phyloP scores from a whole-genome alignment of 1,284 basidiomycete genomes.

The Tilletia indica region DNA sequence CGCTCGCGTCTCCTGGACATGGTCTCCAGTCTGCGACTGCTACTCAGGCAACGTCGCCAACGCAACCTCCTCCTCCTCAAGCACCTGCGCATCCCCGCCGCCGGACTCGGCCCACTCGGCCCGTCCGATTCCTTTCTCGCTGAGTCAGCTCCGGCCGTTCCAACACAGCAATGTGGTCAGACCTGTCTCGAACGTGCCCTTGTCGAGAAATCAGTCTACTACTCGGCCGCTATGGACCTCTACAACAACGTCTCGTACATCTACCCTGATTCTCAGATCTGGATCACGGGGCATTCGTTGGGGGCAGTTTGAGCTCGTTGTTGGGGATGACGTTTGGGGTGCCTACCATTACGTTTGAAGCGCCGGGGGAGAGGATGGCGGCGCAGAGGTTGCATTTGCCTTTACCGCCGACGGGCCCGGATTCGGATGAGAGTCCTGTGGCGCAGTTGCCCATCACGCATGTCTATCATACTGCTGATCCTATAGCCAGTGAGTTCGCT shows the following conservation, averaged over 20 bases:
- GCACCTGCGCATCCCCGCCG: not conserved
- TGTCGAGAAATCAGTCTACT: conserved; percentile 82
- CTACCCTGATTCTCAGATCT: conserved; percentile 88
- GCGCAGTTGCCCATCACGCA: conserved; percentile 62
- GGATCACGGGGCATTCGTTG: conserved; percentile 87
- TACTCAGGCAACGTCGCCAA: conserved; percentile 59
- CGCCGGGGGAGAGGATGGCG: conserved; percentile 85
- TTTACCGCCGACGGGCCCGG: conserved; percentile 56
- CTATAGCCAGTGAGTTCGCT: conserved; percentile 58
- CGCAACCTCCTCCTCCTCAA: not conserved
- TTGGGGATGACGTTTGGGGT: conserved; percentile 87
- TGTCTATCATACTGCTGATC: conserved; percentile 76
- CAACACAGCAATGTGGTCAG: conserved; percentile 66
- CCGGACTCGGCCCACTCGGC: not conserved
- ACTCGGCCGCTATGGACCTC: conserved; percentile 74
- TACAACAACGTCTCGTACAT: conserved; percentile 70
- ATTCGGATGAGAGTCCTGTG: conserved; percentile 38
- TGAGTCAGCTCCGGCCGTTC: not conserved
- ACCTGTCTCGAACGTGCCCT: conserved; percentile 77
- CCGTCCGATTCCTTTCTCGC: not conserved
- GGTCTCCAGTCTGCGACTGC: conserved; percentile 92
- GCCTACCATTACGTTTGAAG: conserved; percentile 84
- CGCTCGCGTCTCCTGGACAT: conserved; percentile 87
- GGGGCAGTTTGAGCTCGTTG: conserved; percentile 84
- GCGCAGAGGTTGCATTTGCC: conserved; percentile 84